phyloP scores from a whole-genome alignment of 495 filamentous ascomycete species.

The Aspergillus heteromorphus region DNA sequence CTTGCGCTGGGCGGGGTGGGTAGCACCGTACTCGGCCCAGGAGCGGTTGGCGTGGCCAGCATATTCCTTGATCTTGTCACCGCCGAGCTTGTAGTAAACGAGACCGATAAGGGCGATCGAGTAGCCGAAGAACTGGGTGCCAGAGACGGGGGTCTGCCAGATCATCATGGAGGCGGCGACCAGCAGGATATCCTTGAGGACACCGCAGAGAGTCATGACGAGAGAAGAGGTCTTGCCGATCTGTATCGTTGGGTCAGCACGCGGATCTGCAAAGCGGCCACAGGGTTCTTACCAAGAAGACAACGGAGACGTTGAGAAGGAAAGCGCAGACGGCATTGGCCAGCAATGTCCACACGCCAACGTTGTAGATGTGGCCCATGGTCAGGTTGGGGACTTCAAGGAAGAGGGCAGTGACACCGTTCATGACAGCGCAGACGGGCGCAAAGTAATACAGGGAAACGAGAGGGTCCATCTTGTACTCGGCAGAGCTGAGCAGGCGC shows the following conservation, averaged over 20 bases:
- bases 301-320: constrained; percentile 85
- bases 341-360: constrained; percentile 70
- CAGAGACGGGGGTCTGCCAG: constrained; percentile 76
- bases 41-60: constrained; percentile 58
- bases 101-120: constrained; percentile 83
- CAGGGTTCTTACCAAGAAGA: constrained; percentile 72
- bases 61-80: constrained; percentile 76
- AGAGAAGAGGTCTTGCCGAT: constrained; percentile 97
- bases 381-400: constrained; percentile 68
- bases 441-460: constrained; percentile 97
- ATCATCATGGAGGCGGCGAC: constrained; percentile 85
- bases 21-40: constrained; percentile 83
- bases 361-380: constrained; percentile 66
- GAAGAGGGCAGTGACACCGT: constrained; percentile 70
- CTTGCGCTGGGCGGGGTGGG: constrained; percentile 70
- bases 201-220: constrained; percentile 94
- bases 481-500: constrained; percentile 76
- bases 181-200: constrained; percentile 96
- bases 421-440: constrained; percentile 87
- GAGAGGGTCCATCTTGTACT: constrained; percentile 97
- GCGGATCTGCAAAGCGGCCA: background rate
- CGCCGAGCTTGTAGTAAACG: constrained; percentile 95
- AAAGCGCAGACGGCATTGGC: constrained; percentile 81
- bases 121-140: constrained; percentile 92
- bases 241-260: constrained; percentile 36